Conservation (phyloP, 1,139 yeast species). For the Lodderomyces margitis region DNA sequence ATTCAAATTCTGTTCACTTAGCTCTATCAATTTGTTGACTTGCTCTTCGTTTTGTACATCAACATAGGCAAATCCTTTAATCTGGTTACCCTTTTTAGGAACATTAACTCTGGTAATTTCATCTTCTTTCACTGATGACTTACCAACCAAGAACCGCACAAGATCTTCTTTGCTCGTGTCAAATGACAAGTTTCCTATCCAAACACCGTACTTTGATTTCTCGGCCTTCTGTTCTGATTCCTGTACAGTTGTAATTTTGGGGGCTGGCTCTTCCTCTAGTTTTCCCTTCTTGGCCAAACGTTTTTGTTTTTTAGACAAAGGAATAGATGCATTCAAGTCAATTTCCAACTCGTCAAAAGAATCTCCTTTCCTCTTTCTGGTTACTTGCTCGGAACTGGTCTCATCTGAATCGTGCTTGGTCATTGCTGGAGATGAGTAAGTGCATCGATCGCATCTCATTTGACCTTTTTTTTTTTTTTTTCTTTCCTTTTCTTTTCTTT, state of each 20-base stretch:
- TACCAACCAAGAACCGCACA: slow-evolving; percentile 58
- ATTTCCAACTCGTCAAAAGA: slow-evolving; percentile 67
- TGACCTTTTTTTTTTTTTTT: neutral
- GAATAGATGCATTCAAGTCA: slow-evolving; percentile 72
- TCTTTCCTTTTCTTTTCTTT: slow-evolving; percentile 14
- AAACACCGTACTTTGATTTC: slow-evolving; percentile 69
- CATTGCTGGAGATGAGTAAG: neutral
- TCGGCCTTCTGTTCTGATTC: slow-evolving; percentile 36
- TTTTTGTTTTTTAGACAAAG: slow-evolving; percentile 88
- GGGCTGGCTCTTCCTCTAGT: slow-evolving; percentile 20
- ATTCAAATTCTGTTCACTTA: slow-evolving; percentile 71
- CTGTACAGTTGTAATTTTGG: slow-evolving; percentile 54
- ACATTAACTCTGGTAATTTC: slow-evolving; percentile 64
- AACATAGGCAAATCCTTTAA: slow-evolving; percentile 88
- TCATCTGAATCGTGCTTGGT: slow-evolving; percentile 8
- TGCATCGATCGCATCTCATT: neutral
- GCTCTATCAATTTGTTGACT: slow-evolving; percentile 58
- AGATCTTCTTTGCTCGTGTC: slow-evolving; percentile 81
- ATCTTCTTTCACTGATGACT: slow-evolving; percentile 47
- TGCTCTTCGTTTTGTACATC: slow-evolving; percentile 71
- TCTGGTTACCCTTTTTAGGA: slow-evolving; percentile 59
- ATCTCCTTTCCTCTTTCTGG: slow-evolving; percentile 16
- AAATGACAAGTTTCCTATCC: slow-evolving; percentile 92
- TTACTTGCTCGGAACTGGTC: slow-evolving; percentile 9
- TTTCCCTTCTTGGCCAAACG: slow-evolving; percentile 83